Percentiles rank a stretch among this genome's conserved stretches.
These are phyloP conservation scores for Sugiyamaella grinbergsii DNA, from an alignment of 1,139 yeast species.

Conservation along the genomic window DNA sequence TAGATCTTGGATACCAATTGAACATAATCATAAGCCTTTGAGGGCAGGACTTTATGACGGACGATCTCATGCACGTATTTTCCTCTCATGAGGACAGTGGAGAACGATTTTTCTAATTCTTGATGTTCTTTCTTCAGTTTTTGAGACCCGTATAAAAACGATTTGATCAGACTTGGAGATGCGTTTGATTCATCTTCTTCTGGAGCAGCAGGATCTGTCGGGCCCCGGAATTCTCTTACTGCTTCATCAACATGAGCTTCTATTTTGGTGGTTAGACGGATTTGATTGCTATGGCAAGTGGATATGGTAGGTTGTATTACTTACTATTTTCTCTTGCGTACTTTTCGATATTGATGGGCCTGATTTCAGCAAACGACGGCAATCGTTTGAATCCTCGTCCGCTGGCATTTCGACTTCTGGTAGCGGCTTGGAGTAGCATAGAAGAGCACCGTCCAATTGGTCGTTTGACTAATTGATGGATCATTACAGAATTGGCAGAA, in stretches of 20 bases:
- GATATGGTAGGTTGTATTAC: slow-evolving; percentile 5
- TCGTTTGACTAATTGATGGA: slow-evolving; percentile 7
- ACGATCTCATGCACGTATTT: slow-evolving; percentile 48
- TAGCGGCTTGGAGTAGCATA: not conserved
- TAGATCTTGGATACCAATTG: slow-evolving; percentile 41
- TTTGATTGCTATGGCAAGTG: not conserved
- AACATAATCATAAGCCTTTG: slow-evolving; percentile 43
- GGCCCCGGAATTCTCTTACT: slow-evolving; percentile 28
- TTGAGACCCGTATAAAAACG: slow-evolving; percentile 45
- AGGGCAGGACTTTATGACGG: slow-evolving; percentile 45
- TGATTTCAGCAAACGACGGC: slow-evolving; percentile 44
- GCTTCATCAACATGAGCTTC: slow-evolving; percentile 26
- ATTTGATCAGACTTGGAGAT: slow-evolving; percentile 40
- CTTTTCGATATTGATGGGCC: slow-evolving; percentile 39
- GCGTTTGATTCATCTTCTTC: slow-evolving; percentile 19
- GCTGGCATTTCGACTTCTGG: not conserved
- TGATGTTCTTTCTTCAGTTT: slow-evolving; percentile 42
- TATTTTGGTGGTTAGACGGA: slow-evolving; percentile 3
- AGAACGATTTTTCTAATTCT: slow-evolving; percentile 43
- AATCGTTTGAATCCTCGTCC: slow-evolving; percentile 31
- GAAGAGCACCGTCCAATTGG: slow-evolving; percentile 3
- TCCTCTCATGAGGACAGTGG: slow-evolving; percentile 45
- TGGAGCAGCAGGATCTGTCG: slow-evolving; percentile 20
- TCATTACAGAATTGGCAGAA: slow-evolving; percentile 6
- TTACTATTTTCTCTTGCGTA: slow-evolving; percentile 35